phyloP scores from a whole-genome alignment of 306 rosid genomes.

The Sechiopsis laciniata region DNA sequence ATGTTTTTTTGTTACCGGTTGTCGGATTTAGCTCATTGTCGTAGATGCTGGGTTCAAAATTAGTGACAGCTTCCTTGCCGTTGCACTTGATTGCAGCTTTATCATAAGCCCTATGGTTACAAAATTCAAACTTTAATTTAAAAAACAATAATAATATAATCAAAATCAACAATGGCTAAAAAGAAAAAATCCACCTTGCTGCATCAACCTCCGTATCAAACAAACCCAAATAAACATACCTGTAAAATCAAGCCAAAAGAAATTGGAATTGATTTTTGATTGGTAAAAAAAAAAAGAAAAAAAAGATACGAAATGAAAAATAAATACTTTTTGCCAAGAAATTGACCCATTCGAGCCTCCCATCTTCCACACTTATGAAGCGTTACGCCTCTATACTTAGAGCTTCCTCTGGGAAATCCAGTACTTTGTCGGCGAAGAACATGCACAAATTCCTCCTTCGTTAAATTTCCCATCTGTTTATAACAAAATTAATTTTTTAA shows the following conservation, averaged over 20 bases:
- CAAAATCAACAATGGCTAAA: background rate
- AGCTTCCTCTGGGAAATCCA: conserved; percentile 97
- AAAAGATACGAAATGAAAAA: background rate
- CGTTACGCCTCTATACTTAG: conserved; percentile 98
- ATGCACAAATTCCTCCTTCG: conserved; percentile 96
- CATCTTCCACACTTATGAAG: conserved; percentile 99
- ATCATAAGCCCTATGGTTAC: conserved; percentile 70
- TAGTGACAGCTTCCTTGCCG: conserved; percentile 96
- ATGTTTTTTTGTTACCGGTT: conserved; percentile 32
- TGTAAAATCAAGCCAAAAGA: conserved; percentile 25
- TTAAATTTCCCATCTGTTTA: conserved; percentile 77
- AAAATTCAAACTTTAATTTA: background rate
- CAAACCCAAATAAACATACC: conserved; percentile 90
- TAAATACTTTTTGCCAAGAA: conserved; percentile 85
- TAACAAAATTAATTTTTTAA: no score
- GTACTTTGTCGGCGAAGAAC: conserved; percentile 99
- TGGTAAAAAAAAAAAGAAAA: background rate
- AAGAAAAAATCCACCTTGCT: conserved; percentile 52
- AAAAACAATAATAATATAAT: no score
- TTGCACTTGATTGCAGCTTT: conserved; percentile 97
- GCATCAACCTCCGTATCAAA: conserved; percentile 96
- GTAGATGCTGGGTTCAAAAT: conserved; percentile 90
- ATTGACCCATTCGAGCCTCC: conserved; percentile 99
- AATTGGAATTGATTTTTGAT: background rate
- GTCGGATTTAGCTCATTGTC: conserved; percentile 61